phyloP scores from a whole-genome alignment of 2,329 filamentous ascomycete genomes.

The Helotiales sp. region DNA sequence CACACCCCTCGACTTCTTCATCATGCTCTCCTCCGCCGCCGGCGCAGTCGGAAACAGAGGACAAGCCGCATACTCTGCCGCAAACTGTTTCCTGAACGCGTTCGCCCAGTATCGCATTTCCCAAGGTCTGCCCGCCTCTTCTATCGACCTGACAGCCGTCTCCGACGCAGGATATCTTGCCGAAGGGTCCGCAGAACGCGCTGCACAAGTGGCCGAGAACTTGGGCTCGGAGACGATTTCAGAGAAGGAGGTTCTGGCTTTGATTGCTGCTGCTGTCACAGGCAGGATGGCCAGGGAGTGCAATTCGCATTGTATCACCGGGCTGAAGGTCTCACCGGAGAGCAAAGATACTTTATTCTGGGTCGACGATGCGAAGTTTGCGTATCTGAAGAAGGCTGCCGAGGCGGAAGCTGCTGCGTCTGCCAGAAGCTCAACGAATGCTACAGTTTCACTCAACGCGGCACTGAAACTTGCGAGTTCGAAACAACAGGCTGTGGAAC shows the following conservation, averaged over 20 bases:
- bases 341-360: slow-evolving; percentile 36
- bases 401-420: slow-evolving; percentile 6
- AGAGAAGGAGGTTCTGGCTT: slow-evolving; percentile 33
- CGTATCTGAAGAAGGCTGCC: slow-evolving; percentile 23
- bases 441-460: slow-evolving; percentile 21
- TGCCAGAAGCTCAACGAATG: neutral
- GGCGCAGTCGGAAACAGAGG: slow-evolving; percentile 38
- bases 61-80: slow-evolving; percentile 42
- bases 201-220: slow-evolving; percentile 22
- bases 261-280: slow-evolving; percentile 40
- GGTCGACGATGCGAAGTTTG: slow-evolving; percentile 36
- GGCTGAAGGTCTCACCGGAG: slow-evolving; percentile 25
- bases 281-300: slow-evolving; percentile 20
- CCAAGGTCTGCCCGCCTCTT: slow-evolving; percentile 31
- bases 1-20: slow-evolving; percentile 44
- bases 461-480: slow-evolving; percentile 22
- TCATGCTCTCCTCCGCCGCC: slow-evolving; percentile 31
- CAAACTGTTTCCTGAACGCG: slow-evolving; percentile 42
- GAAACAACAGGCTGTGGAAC: slow-evolving; percentile 29
- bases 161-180: slow-evolving; percentile 39
- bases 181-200: slow-evolving; percentile 13
- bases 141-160: slow-evolving; percentile 35
- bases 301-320: slow-evolving; percentile 36
- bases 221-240: slow-evolving; percentile 29
- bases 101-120: slow-evolving; percentile 33